Base-by-base conservation (phyloP, 1,284 basidiomycete genomes). In the Mycosarcoma maydis region DNA sequence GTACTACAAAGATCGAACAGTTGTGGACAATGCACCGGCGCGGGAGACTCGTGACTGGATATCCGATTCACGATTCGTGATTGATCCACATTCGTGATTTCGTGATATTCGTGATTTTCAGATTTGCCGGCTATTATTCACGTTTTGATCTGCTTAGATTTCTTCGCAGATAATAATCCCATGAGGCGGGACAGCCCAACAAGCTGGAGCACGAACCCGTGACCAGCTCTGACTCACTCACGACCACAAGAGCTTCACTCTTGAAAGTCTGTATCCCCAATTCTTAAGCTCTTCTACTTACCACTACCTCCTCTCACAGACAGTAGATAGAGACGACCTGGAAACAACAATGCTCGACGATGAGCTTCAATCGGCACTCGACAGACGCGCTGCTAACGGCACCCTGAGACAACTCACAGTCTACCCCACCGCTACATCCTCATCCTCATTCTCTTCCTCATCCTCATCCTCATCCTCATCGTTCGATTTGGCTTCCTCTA, bases 371-470 rank as follows among this genome's bases (percentile, higher is more conserved):
- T 43, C 45, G 13, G 71, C 73, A 10, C 74, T 81, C 11, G 64
- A 65, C 33, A 33, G 24, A n/a, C 72, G 79, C 4, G 53, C 58
- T 19, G 50, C 47, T 33, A 69, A 64, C n/a, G 77, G 76, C 8
- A 77, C 65, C 5, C 66, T 80, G 1, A 73, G 79, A 4, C 38
- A 59, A 10, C 72, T 81, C 37, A 70, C 67, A 16, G 30, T 68
- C 30, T 68, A 50, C 27, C 53, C 69, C 6, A 64, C 52, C 34
- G 29, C 20, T 11, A 51, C 67, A 3, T 42, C 71, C 11, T 50
- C 65, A 0, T 54, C 47, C 13, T 48, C 48, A 4, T 37, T 42
- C 3, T 22, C 33, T 4, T 20, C 36, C n/a, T 29, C 27, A 29
- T 42, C 71, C 11, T 50, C 65, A 0, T 54, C 47, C 13, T 48